Evolutionary conservation across 164 flowering plant species (phyloP), one percentile per base, ranked within the genome.

Genomic region (Nymphaea colorata): DNA sequence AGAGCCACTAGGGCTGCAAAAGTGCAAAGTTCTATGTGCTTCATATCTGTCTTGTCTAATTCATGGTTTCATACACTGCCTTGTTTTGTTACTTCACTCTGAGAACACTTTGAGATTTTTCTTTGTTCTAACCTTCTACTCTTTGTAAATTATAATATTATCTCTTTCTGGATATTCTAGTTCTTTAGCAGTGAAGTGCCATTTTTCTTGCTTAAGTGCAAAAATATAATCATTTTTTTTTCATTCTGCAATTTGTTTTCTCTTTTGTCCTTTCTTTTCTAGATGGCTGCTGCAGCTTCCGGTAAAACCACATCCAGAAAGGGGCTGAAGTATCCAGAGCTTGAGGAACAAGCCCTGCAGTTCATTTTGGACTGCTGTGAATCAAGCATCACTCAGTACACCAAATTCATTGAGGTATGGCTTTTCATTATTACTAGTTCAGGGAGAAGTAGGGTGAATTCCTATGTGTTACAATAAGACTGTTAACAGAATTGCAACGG

Each of bases 221-320:
- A 25, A 25, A 25, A 25, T 25, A 25, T 25, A 25, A 25, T 25
- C 1, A 16, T 16, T 16, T 55, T 55, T 16, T 55, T 16, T 55
- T 2, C 59, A 10, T 8, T 55, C 16, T 16, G 12, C 10, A 1
- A 8, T 55, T 55, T 55, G 59, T 55, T 8, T 55, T 55, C 2
- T 55, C 59, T 8, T 55, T 55, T 8, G 16, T 55, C 59, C 2
- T 10, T 45, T 10, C 53, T 25, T 15, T 62, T 71, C 6, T 84
- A 91, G 98, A 86, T 93, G 93, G 97, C 96, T 69, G 86, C 89
- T 65, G 90, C 89, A 61, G 94, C 95, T 42, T 91, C 98, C 67
- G 86, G 82, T 70, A 86, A 86, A 70, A 71, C 75, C 7, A 68
- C 76, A 47, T 59, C 82, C 65, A 86, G 85, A 68, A 93, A 87